These are phyloP conservation scores for Cystobasidium slooffiae DNA, from an alignment of 1,284 basidiomycete genomes.

Conservation along the genomic window DNA sequence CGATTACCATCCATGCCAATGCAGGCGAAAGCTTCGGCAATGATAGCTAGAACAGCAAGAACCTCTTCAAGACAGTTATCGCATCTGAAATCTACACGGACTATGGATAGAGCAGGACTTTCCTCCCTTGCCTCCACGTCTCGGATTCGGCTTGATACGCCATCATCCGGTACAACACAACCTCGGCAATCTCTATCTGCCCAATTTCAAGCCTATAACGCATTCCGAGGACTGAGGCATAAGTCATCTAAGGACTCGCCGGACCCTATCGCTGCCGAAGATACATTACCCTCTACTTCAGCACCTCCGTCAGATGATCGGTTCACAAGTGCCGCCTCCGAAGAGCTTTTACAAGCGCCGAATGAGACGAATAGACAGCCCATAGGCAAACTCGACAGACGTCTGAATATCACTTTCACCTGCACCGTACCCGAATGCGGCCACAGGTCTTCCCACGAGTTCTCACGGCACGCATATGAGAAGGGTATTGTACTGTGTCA, in stretches of 20 bases:
- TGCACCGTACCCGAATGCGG: slow-evolving; percentile 66
- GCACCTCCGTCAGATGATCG: slow-evolving; percentile 23
- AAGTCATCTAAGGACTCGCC: slow-evolving; percentile 4
- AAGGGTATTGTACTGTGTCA: slow-evolving; percentile 88
- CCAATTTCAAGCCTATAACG: slow-evolving; percentile 5
- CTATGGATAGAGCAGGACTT: neutral
- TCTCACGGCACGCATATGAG: slow-evolving; percentile 80
- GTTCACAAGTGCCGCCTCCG: slow-evolving; percentile 35
- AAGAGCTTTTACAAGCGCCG: slow-evolving; percentile 38
- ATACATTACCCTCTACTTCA: slow-evolving; percentile 1
- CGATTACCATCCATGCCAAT: neutral
- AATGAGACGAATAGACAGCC: slow-evolving; percentile 42
- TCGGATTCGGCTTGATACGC: neutral
- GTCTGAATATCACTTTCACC: slow-evolving; percentile 69
- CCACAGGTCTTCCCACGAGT: slow-evolving; percentile 84
- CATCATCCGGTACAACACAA: neutral
- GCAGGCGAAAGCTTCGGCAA: neutral
- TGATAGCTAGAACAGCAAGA: slow-evolving; percentile 16
- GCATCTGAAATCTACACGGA: neutral
- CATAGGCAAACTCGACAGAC: slow-evolving; percentile 49
- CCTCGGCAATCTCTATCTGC: neutral
- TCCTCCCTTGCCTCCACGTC: neutral
- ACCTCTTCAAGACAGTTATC: neutral
- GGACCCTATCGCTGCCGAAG: neutral
- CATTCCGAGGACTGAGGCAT: neutral